Percentiles rank a stretch among this genome's conserved stretches.
Evolutionary conservation across 2,329 filamentous ascomycete species (phyloP).

Genomic region (Diplodia sapinea): DNA sequence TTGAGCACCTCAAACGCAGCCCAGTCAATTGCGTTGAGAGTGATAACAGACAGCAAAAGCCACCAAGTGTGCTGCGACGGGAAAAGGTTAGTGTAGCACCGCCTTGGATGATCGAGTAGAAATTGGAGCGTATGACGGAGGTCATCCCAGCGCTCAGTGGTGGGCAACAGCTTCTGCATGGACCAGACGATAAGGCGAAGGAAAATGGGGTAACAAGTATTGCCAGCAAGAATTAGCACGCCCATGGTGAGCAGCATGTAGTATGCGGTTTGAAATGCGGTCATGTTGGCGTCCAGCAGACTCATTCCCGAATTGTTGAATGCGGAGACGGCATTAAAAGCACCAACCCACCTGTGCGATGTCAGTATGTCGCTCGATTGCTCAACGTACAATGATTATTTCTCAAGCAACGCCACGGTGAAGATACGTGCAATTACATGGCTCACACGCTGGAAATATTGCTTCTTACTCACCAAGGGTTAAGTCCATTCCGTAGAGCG

Average conservation of each 20-base stretch:
- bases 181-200: slow-evolving; percentile 64
- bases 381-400: too few relatives aligned
- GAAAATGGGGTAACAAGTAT: slow-evolving; percentile 63
- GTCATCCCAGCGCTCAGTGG: slow-evolving; percentile 47
- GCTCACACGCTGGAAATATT: not conserved
- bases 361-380: not conserved
- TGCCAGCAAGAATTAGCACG: slow-evolving; percentile 59
- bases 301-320: slow-evolving; percentile 77
- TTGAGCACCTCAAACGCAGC: slow-evolving; percentile 60
- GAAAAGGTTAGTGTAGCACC: slow-evolving; percentile 68
- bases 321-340: slow-evolving; percentile 70
- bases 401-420: too few relatives aligned
- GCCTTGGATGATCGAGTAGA: slow-evolving; percentile 65
- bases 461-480: slow-evolving; percentile 57
- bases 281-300: slow-evolving; percentile 69
- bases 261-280: slow-evolving; percentile 59
- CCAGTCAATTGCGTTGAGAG: slow-evolving; percentile 62
- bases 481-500: slow-evolving; percentile 62
- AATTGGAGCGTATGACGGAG: slow-evolving; percentile 56
- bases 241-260: slow-evolving; percentile 57
- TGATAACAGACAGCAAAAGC: slow-evolving; percentile 57
- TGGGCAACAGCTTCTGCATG: slow-evolving; percentile 54
- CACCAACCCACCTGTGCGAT: slow-evolving; percentile 62
- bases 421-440: not conserved
- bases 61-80: slow-evolving; percentile 66